phyloP scores from a whole-genome alignment of 768 basidiomycete species.

The Tricholoma furcatifolium region DNA sequence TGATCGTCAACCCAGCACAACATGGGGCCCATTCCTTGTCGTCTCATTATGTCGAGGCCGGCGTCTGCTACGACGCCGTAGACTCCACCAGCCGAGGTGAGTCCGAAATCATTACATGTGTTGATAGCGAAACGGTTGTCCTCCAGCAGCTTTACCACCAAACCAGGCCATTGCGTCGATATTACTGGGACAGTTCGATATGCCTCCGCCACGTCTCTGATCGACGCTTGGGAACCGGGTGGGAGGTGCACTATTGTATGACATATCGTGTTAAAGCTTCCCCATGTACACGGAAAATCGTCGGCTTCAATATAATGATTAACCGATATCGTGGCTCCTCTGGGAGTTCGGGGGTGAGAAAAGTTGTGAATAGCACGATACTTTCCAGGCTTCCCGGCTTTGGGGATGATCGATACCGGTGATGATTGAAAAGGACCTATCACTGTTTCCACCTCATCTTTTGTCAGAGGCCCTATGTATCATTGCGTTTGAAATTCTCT shows the following conservation, averaged over 20 bases:
- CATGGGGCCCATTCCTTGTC: constrained; percentile 21
- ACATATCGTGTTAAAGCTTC: constrained; percentile 30
- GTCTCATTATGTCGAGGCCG: constrained; percentile 18
- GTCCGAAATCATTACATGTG: no score
- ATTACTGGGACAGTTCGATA: constrained; percentile 31
- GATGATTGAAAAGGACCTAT: background rate
- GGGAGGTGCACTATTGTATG: constrained; percentile 31
- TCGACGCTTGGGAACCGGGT: constrained; percentile 32
- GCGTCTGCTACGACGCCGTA: constrained; percentile 23
- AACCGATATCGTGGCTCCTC: background rate
- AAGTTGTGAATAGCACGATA: background rate
- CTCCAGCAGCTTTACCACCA: constrained; percentile 19
- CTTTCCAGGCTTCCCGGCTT: background rate
- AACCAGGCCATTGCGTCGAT: constrained; percentile 33
- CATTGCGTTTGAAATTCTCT: no score
- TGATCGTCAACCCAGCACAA: constrained; percentile 30
- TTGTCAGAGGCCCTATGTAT: background rate
- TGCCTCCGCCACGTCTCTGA: constrained; percentile 38
- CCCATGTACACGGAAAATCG: no score
- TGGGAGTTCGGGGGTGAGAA: background rate
- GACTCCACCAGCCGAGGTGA: no score
- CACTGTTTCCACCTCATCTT: background rate
- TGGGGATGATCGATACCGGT: background rate
- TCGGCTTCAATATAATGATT: background rate
- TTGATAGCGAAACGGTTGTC: constrained; percentile 16